Percentiles rank a stretch among this genome's conserved stretches.
phyloP scores from a whole-genome alignment of 164 flowering plant genomes.

The Piper betle region DNA sequence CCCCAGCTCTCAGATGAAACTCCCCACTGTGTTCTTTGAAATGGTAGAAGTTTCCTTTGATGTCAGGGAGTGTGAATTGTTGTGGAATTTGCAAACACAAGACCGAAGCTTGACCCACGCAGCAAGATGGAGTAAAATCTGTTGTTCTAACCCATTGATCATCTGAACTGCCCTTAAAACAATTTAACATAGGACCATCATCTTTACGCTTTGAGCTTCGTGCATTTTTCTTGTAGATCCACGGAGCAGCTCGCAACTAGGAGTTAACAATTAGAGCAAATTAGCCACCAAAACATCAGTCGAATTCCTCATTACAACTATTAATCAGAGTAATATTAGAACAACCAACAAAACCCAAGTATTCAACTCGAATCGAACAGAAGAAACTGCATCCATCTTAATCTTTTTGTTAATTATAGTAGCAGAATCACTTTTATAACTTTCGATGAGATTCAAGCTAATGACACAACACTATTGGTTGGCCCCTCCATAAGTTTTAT shows the following conservation, averaged over 20 bases:
- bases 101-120: slow-evolving; percentile 69
- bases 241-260: slow-evolving; percentile 61
- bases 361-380: neutral
- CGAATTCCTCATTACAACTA: neutral
- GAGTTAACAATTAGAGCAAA: neutral
- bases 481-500: too few relatives aligned
- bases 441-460: too few relatives aligned
- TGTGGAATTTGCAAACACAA: slow-evolving; percentile 57
- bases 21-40: slow-evolving; percentile 30
- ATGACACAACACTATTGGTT: too few relatives aligned
- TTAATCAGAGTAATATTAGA: too few relatives aligned
- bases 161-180: slow-evolving; percentile 30
- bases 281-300: neutral
- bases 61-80: slow-evolving; percentile 30
- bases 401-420: too few relatives aligned
- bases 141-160: slow-evolving; percentile 59
- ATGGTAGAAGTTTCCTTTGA: slow-evolving; percentile 28
- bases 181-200: slow-evolving; percentile 24
- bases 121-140: slow-evolving; percentile 48
- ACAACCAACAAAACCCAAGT: neutral
- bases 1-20: slow-evolving; percentile 27
- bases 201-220: slow-evolving; percentile 6
- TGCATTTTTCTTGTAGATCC: slow-evolving; percentile 35
- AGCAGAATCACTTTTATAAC: too few relatives aligned
- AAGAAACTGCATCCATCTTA: neutral